These are phyloP conservation scores for Pseudogymnoascus sp. DNA, from an alignment of 2,329 filamentous ascomycete genomes.

Conservation along the genomic window DNA sequence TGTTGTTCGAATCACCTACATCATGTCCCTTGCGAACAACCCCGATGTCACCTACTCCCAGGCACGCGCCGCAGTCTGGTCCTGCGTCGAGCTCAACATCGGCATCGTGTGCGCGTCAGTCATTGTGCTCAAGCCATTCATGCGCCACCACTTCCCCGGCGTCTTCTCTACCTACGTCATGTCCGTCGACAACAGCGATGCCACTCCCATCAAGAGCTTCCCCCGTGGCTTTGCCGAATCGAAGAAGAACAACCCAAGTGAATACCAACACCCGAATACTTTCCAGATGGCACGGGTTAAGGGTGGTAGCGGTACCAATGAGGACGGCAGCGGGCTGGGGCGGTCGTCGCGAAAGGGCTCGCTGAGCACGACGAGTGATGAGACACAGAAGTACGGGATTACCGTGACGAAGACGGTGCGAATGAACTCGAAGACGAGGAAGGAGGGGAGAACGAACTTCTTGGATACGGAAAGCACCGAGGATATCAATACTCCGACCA, in stretches of 20 bases:
- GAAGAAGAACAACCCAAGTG: conserved; percentile 1
- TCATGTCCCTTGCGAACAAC: conserved; percentile 4
- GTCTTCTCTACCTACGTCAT: conserved; percentile 5
- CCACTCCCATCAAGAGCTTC: neutral
- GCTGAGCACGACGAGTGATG: neutral
- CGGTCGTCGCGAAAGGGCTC: neutral
- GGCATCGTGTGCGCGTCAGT: conserved; percentile 8
- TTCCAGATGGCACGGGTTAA: conserved; percentile 6
- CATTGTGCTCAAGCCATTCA: conserved; percentile 2
- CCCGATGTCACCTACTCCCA: conserved; percentile 11
- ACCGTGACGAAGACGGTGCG: neutral
- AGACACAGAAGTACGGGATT: neutral
- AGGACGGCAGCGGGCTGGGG: neutral
- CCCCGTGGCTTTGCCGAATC: neutral
- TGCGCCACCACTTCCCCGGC: conserved; percentile 8
- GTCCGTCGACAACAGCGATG: neutral
- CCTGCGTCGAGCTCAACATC: conserved; percentile 9
- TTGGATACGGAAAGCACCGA: conserved; percentile 2
- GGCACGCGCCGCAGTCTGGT: neutral
- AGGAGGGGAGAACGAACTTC: neutral
- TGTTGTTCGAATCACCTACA: conserved; percentile 9
- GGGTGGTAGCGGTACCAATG: neutral
- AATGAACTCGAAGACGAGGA: conserved; percentile 4
- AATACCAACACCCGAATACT: conserved; percentile 1
- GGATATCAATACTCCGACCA: neutral